Conservation (phyloP, 23 red algal genomes). For the Agarophyton chilense region DNA sequence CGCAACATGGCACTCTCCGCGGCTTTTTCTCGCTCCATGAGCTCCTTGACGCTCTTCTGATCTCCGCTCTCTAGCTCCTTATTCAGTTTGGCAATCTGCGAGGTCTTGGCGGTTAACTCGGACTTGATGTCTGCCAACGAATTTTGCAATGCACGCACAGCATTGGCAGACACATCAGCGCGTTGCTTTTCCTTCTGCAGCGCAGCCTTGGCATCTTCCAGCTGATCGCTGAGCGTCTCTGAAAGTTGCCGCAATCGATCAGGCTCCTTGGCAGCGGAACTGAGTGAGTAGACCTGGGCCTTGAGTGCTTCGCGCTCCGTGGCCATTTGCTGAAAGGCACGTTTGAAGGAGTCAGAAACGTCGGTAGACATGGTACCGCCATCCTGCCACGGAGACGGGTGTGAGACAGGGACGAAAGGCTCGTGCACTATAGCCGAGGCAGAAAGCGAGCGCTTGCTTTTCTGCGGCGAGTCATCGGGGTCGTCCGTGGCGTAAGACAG, state of each 20-base stretch:
- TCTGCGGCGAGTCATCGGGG: background rate
- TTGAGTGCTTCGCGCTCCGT: constrained; percentile 51
- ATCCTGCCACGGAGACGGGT: constrained; percentile 31
- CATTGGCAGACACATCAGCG: constrained; percentile 19
- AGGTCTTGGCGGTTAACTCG: background rate
- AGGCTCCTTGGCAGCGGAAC: constrained; percentile 5
- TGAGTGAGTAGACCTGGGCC: background rate
- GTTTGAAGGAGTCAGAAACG: constrained; percentile 52
- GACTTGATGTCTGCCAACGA: constrained; percentile 18
- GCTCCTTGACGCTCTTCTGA: constrained; percentile 55
- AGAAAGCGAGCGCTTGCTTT: background rate
- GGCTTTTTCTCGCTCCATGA: constrained; percentile 61
- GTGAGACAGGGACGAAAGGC: background rate
- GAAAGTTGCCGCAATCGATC: background rate
- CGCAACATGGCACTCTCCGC: constrained; percentile 66
- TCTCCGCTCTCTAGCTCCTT: constrained; percentile 61
- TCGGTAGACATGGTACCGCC: constrained; percentile 48
- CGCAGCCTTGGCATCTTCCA: constrained; percentile 45
- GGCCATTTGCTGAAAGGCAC: constrained; percentile 64
- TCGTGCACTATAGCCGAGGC: background rate
- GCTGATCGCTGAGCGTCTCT: constrained; percentile 38
- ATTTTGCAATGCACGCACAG: constrained; percentile 38
- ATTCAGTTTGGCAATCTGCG: constrained; percentile 41
- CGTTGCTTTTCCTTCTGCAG: constrained; percentile 31
- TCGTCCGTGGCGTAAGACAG: constrained; percentile 3